Base-by-base conservation (phyloP, 2,329 filamentous ascomycete species). In the Aspergillus quadricinctus region DNA sequence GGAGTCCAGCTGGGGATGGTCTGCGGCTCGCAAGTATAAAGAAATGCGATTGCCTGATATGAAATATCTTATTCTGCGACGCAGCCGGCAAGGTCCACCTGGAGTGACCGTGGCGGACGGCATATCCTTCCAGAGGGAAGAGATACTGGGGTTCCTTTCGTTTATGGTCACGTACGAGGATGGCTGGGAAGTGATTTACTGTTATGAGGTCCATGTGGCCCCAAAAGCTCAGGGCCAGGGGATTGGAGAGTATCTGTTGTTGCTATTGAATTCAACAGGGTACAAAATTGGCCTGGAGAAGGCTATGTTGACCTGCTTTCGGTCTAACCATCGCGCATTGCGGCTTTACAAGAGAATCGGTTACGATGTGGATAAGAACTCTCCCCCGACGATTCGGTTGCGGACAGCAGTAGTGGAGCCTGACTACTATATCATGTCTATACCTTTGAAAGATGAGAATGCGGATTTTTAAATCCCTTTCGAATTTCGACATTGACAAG, bases 241-340 rank as follows among this genome's bases (percentile, higher is more conserved):
- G 0, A 57, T 86, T 2, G 84, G 84, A 1, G 72, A 63, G 29
- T 69, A 75, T 40, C 66, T 87, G 55, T 78, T 87, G 71, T 53
- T 60, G 1, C 59, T 77, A 48, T 78, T 78, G 17, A 80, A 84
- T 63, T 57, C 65, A 1, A 74, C 82, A 28, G 83, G 80, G 10
- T 57, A 63, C 27, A 72, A 71, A 1, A 71, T 80, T 17, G 77
- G 77, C 0, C 66, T 85, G 57, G 68, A 75, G 52, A 86, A 85
- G 71, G 73, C 77, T 11, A 86, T 86, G 84, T 71, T 86, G 69
- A 86, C 83, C 1, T 81, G 84, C 19, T 86, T 85, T 66, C 76
- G 69, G 58, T 74, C 74, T 29, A 86, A 86, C 64, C 57, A 58
- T 17, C 65, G 61, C 7, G 83, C 81, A 1, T 63, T 72, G 54